Base-by-base conservation (phyloP, 2,329 filamentous ascomycete species). In the Lecanicillium sp. region DNA sequence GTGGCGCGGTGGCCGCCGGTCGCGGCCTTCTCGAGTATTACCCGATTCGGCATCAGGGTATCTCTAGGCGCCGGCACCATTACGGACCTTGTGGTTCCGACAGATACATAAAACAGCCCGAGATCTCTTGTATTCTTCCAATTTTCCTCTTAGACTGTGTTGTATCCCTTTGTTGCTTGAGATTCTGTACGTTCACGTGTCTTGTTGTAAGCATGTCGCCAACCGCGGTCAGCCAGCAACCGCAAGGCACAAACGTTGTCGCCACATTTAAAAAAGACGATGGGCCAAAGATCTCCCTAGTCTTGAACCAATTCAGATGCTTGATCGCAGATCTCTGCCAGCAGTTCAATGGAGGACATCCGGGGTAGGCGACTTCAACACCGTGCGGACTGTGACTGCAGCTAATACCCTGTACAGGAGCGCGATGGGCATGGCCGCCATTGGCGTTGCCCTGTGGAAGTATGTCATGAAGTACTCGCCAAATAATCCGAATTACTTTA, bases 281-380 rank as follows among this genome's bases (percentile, higher is more conserved):
- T 24, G 39, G 38, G 6, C 43, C 49, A 35, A 61, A 51, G 24
- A 58, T 62, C 44, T 72, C 80, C 41, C 59, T 75, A 17, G 77
- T 83, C 2, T 63, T 86, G 43, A 74, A 72, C 55, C 77, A 76
- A 5, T 84, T 84, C 58, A 70, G 83, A 47, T 67, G 77, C 42
- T 64, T 86, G 24, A 81, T 86, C 50, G 80, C 83, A 37, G 83
- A 87, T 59, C 64, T 87, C 3, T 86, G 81, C 56, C 74, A 86
- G 60, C 82, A 86, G 54, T 87, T 84, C 63, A 78, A 78, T 52
- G 81, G 81, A 29, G 83, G 83, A 0, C 83, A 86, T 58, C 83
- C 82, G 15, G 83, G 82, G 77, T 82, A n/a, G n/a, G n/a, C n/a
- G 67, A 55, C 70, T 50, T 23, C n/a, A 9, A 35, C n/a, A 20